Evolutionary conservation across 179 eudicot genomes (phyloP).

Genomic region (Beta corolliflora): DNA sequence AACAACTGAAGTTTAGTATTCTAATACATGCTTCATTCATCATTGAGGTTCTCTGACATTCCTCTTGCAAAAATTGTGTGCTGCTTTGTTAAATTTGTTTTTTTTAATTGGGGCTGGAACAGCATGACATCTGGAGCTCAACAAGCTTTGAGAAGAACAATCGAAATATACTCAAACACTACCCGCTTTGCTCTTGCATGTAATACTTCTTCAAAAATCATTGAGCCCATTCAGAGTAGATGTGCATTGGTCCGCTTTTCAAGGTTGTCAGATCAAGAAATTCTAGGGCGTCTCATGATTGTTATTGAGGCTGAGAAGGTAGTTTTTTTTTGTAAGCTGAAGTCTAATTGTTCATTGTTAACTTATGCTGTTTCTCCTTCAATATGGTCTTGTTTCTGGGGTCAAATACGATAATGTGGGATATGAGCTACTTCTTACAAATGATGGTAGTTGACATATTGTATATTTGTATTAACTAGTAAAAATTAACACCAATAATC

Average conservation of each 20-base stretch:
- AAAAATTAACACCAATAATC: too few relatives aligned
- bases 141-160: constrained; percentile 94
- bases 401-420: background rate
- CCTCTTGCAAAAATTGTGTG: background rate
- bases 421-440: background rate
- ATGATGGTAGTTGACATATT: background rate
- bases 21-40: background rate
- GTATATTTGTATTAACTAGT: too few relatives aligned
- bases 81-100: background rate
- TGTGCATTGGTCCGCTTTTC: constrained; percentile 94
- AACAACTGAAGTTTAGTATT: constrained; percentile 3
- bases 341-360: background rate
- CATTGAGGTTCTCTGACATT: background rate
- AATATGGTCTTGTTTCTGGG: background rate
- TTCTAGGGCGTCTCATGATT: constrained; percentile 89
- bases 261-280: constrained; percentile 94
- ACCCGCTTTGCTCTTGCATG: constrained; percentile 98
- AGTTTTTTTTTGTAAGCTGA: background rate
- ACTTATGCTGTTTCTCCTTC: background rate
- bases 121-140: constrained; percentile 99
- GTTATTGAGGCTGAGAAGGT: constrained; percentile 92
- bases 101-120: constrained; percentile 13
- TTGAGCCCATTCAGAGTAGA: constrained; percentile 98
- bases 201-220: constrained; percentile 83
- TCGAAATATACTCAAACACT: constrained; percentile 93